Evolutionary conservation across 768 basidiomycete species (phyloP).

Genomic region (Tulasnella sp.): DNA sequence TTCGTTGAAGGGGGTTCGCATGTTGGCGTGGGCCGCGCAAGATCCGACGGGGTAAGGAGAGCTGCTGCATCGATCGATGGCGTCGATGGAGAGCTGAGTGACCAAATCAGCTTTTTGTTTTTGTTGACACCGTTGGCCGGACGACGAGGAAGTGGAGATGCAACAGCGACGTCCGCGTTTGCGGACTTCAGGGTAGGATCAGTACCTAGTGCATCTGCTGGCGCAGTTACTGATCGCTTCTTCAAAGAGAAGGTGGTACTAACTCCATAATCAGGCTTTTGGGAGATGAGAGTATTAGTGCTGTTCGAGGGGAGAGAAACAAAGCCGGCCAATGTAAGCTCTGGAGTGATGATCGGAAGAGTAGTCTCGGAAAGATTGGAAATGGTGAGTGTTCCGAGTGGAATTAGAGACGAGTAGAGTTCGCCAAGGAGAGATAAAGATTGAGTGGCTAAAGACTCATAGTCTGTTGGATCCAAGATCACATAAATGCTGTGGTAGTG

Average conservation of each 20-base stretch:
- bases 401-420: conserved; percentile 44
- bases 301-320: conserved; percentile 25
- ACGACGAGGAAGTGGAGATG: conserved; percentile 18
- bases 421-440: conserved; percentile 45
- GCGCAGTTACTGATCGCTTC: conserved; percentile 19
- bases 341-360: conserved; percentile 36
- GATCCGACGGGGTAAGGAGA: conserved; percentile 31
- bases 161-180: background rate
- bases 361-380: conserved; percentile 36
- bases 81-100: conserved; percentile 25
- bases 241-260: conserved; percentile 35
- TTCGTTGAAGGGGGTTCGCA: conserved; percentile 20
- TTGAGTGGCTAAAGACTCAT: conserved; percentile 41
- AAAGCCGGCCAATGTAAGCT: conserved; percentile 57
- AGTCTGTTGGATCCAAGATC: conserved; percentile 50
- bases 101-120: conserved; percentile 32
- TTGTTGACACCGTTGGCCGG: conserved; percentile 20
- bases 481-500: conserved; percentile 56
- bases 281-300: conserved; percentile 43
- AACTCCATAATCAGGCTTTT: conserved; percentile 41
- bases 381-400: conserved; percentile 57
- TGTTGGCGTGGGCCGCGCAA: conserved; percentile 28
- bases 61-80: conserved; percentile 30
- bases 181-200: background rate
- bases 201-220: no score